phyloP scores from a whole-genome alignment of 75 land plant genomes.

The Chamaecyparis obtusa region DNA sequence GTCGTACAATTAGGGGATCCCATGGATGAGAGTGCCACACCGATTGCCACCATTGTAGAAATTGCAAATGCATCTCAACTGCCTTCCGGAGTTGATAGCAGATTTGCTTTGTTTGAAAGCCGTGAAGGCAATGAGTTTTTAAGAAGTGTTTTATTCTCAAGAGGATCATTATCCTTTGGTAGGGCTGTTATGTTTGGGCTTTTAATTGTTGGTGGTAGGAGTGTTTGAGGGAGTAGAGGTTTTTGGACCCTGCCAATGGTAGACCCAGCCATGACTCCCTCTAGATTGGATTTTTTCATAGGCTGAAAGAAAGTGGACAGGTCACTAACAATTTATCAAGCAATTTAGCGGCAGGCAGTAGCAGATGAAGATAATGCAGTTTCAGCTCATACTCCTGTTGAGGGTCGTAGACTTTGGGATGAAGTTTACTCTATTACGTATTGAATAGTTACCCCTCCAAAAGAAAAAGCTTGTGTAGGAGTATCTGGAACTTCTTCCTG shows the following conservation, averaged over 20 bases:
- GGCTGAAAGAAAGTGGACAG: conserved; percentile 42
- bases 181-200: conserved; percentile 45
- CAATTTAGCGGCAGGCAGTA: conserved; percentile 42
- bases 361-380: conserved; percentile 47
- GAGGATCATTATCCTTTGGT: conserved; percentile 47
- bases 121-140: conserved; percentile 31
- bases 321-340: conserved; percentile 46
- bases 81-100: conserved; percentile 10
- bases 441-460: conserved; percentile 27
- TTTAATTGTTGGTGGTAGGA: conserved; percentile 18
- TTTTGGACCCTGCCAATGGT: conserved; percentile 19
- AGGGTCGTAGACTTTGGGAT: conserved; percentile 47
- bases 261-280: conserved; percentile 24
- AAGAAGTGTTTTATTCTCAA: conserved; percentile 17
- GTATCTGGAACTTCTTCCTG: conserved; percentile 11
- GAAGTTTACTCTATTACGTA: conserved; percentile 53
- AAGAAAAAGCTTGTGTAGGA: conserved; percentile 10
- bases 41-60: conserved; percentile 17
- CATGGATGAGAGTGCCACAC: conserved; percentile 23
- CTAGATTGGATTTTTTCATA: conserved; percentile 39
- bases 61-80: conserved; percentile 8
- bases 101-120: conserved; percentile 21
- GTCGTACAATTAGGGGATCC: conserved; percentile 48
- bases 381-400: conserved; percentile 34
- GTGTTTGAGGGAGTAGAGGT: conserved; percentile 22